Base-by-base conservation (phyloP, 1,284 basidiomycete genomes). In the Cyathus olla region DNA sequence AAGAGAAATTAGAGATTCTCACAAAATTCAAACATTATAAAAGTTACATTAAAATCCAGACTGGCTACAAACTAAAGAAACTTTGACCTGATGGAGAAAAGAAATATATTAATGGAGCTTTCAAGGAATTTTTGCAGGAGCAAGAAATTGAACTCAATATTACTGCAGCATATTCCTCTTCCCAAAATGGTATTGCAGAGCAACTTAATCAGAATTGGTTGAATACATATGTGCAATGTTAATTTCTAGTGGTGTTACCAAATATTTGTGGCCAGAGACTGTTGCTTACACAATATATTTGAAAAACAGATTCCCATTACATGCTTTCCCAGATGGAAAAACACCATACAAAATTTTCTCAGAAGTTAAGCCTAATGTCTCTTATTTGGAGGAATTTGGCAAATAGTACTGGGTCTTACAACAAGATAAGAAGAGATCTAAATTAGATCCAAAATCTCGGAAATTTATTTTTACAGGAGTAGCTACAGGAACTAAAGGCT, bases 171-270 rank as follows among this genome's bases (percentile, higher is more conserved):
- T 54, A 74, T 28, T 71, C 71, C 8, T 66, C 66, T 10, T 21
- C 56, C 29, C 64, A 71, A 48, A 75, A 75, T 61, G 71, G 73
- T 0, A 57, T 74, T 21, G 63, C 71, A 3, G 69, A 76, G 60
- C 53, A 60, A 3, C 53, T 66, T 2, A 71, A 72, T 49, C 37
- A 60, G 0, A 73, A 5, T 29, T 72, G 13, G 59, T 69, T 6
- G 64, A 72, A 58, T 60, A 65, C 44, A 60, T 60, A 51, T 13
- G 31, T 11, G 65, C 67, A 11, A 72, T 75, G 64, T 24, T 27
- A 11, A 26, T 42, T 17, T 10, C 39, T 5, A 42, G 17, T n/a
- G 19, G 17, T 42, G 19, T 42, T 42, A 4, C 4, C 4, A 42
- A 42, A n/a, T 19, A 17, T 8, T n/a, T 42, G 17, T 42, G 39